phyloP scores from a whole-genome alignment of 2,329 filamentous ascomycete genomes.

The Fusarium staphyleae region DNA sequence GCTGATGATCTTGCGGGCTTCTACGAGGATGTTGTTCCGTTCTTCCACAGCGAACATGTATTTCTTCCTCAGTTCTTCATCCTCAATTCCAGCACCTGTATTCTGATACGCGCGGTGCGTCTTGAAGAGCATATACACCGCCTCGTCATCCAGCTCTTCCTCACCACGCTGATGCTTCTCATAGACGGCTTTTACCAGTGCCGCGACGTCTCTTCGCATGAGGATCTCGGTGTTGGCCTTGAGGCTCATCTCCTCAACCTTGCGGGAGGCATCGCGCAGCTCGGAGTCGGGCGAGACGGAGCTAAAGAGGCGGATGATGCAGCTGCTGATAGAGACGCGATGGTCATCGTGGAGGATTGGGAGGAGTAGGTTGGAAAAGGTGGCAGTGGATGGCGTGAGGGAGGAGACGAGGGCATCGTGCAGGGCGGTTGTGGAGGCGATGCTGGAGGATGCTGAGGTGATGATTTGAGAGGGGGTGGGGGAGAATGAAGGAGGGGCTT shows the following conservation, averaged over 20 bases:
- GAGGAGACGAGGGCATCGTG: conserved; percentile 31
- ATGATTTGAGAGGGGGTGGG: conserved; percentile 23
- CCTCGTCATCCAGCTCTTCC: conserved; percentile 27
- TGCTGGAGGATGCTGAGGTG: conserved; percentile 46
- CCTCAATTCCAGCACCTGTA: conserved; percentile 36
- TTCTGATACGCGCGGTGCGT: conserved; percentile 39
- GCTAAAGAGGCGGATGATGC: conserved; percentile 36
- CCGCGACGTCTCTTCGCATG: conserved; percentile 39
- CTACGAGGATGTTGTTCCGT: conserved; percentile 35
- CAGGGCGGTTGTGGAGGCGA: conserved; percentile 24
- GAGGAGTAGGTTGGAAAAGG: conserved; percentile 29
- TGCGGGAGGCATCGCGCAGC: conserved; percentile 41
- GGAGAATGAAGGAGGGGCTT: conserved; percentile 34
- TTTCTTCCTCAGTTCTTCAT: conserved; percentile 23
- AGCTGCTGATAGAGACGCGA: conserved; percentile 14
- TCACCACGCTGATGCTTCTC: conserved; percentile 23
- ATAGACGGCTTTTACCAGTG: conserved; percentile 34
- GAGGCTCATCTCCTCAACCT: conserved; percentile 34
- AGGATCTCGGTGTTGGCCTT: conserved; percentile 27
- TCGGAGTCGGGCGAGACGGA: conserved; percentile 36
- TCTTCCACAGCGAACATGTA: conserved; percentile 37
- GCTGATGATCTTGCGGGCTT: conserved; percentile 36
- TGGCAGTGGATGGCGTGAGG: conserved; percentile 30
- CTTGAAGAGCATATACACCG: conserved; percentile 38
- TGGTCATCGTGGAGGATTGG: conserved; percentile 39